Evolutionary conservation across 2,329 filamentous ascomycete genomes (phyloP).

Genomic region (Calonectria pteridis): DNA sequence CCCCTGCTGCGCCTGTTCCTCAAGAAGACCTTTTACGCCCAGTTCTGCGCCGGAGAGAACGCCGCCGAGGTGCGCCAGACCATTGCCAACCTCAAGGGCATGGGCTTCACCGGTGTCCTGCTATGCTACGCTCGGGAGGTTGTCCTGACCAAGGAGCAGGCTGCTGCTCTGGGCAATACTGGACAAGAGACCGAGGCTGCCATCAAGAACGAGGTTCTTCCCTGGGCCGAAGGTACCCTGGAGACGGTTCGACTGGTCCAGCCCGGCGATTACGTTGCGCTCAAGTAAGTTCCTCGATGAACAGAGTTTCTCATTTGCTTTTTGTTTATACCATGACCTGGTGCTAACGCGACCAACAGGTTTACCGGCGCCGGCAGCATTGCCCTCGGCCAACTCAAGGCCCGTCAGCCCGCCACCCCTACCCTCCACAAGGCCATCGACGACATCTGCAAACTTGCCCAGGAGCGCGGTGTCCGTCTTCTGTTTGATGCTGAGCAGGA

Average conservation of each 20-base stretch:
- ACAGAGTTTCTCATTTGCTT: not conserved
- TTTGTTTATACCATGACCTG: not conserved
- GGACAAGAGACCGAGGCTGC: conserved; percentile 62
- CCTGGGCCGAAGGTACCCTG: conserved; percentile 81
- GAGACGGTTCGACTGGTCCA: conserved; percentile 78
- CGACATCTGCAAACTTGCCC: conserved; percentile 79
- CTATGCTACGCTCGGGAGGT: conserved; percentile 88
- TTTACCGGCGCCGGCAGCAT: conserved; percentile 87
- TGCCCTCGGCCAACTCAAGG: conserved; percentile 75
- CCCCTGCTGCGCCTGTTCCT: conserved; percentile 76
- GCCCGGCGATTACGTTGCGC: conserved; percentile 72
- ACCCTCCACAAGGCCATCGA: conserved; percentile 78
- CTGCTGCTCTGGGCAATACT: conserved; percentile 57
- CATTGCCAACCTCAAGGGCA: conserved; percentile 73
- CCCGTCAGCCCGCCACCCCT: conserved; percentile 71
- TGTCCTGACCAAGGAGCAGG: conserved; percentile 72
- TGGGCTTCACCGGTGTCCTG: conserved; percentile 88
- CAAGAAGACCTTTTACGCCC: conserved; percentile 87
- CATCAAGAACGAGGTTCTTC: conserved; percentile 71
- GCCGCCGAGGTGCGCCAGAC: conserved; percentile 75
- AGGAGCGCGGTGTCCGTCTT: conserved; percentile 76
- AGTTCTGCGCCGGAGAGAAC: conserved; percentile 90
- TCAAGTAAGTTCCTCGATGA: conserved; percentile 62
- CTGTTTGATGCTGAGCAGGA: conserved; percentile 91
- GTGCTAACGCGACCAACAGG: conserved; percentile 54